Percentiles rank a stretch among this genome's conserved stretches.
Evolutionary conservation across 169 alveolate genomes (phyloP).

Genomic region (Cryptosporidium sp.): DNA sequence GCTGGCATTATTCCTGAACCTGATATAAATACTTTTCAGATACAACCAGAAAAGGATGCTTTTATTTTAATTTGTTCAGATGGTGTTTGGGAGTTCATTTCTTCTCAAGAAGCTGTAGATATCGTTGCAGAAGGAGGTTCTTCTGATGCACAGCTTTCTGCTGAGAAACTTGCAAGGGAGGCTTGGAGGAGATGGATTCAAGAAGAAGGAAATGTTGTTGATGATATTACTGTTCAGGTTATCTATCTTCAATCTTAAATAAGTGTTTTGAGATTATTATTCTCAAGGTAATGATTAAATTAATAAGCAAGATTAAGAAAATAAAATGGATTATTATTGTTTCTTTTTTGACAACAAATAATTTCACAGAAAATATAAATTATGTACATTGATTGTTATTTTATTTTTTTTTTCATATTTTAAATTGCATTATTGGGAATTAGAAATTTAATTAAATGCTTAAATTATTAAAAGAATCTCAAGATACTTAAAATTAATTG

Average conservation of each 20-base stretch:
- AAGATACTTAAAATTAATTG: too few species aligned
- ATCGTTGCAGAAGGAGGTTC: constrained; percentile 81
- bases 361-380: not conserved
- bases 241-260: constrained; percentile 74
- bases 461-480: too few species aligned
- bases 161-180: constrained; percentile 87
- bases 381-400: too few species aligned
- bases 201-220: constrained; percentile 90
- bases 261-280: not conserved
- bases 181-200: constrained; percentile 89
- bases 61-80: constrained; percentile 86
- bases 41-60: constrained; percentile 80
- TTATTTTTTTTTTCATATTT: too few species aligned
- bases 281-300: not conserved
- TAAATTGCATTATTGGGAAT: not conserved
- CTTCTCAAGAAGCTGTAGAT: constrained; percentile 86
- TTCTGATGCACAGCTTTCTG: constrained; percentile 81
- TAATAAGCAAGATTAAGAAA: not conserved
- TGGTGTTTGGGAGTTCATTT: constrained; percentile 90
- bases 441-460: not conserved
- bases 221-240: constrained; percentile 86
- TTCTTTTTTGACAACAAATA: not conserved
- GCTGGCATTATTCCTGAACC: constrained; percentile 92
- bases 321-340: not conserved
- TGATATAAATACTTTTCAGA: constrained; percentile 59